phyloP scores from a whole-genome alignment of 1,139 yeast genomes.

The Zygotorulaspora mrakii region DNA sequence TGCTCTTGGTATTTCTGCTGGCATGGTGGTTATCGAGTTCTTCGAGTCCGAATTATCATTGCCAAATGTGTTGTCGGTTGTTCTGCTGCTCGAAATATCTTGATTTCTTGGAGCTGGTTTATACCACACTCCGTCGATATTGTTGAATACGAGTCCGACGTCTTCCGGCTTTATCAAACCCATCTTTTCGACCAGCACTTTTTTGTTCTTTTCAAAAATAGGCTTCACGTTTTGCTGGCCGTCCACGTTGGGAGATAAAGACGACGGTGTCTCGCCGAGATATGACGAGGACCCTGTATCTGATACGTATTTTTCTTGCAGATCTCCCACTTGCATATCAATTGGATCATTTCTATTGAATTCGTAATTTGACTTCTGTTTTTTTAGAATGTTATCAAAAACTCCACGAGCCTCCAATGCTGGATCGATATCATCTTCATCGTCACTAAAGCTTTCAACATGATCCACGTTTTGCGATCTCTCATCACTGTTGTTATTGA shows the following conservation, averaged over 20 bases:
- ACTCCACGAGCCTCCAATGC: slow-evolving; percentile 29
- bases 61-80: slow-evolving; percentile 19
- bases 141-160: slow-evolving; percentile 31
- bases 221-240: slow-evolving; percentile 8
- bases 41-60: slow-evolving; percentile 7
- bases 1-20: neutral
- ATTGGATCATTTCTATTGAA: slow-evolving; percentile 4
- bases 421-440: slow-evolving; percentile 26
- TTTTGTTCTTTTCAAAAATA: slow-evolving; percentile 4
- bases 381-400: slow-evolving; percentile 27
- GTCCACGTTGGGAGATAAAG: slow-evolving; percentile 13
- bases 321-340: neutral
- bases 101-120: slow-evolving; percentile 23
- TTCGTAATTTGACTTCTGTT: slow-evolving; percentile 26
- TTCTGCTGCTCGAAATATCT: slow-evolving; percentile 25
- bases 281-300: slow-evolving; percentile 13
- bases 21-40: slow-evolving; percentile 2
- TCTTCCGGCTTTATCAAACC: slow-evolving; percentile 33
- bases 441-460: slow-evolving; percentile 3
- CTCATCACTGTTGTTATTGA: too few relatives aligned
- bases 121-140: slow-evolving; percentile 31
- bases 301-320: slow-evolving; percentile 8
- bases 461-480: neutral
- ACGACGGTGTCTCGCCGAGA: slow-evolving; percentile 17
- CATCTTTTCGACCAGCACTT: slow-evolving; percentile 7